These are phyloP conservation scores for Seiridium unicorne DNA, from an alignment of 2,329 filamentous ascomycete species.

Conservation along the genomic window DNA sequence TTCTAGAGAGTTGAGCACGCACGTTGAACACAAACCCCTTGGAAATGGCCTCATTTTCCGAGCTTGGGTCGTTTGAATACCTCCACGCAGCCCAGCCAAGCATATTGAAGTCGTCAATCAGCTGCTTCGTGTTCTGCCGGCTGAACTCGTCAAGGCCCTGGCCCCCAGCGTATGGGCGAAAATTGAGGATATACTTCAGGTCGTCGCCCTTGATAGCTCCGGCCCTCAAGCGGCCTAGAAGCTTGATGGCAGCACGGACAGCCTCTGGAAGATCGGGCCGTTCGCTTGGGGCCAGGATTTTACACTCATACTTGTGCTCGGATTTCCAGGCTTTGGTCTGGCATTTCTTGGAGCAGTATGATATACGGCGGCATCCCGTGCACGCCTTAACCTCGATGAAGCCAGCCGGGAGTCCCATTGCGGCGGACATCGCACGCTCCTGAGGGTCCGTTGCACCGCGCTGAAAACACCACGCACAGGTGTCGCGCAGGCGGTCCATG, in stretches of 20 bases:
- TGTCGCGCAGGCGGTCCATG: conserved; percentile 19
- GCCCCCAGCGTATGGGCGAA: conserved; percentile 16
- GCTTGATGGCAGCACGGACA: conserved; percentile 22
- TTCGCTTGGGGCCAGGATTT: conserved; percentile 19
- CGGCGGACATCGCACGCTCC: conserved; percentile 14
- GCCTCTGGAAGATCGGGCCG: conserved; percentile 16
- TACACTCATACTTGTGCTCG: conserved; percentile 28
- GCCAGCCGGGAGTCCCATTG: conserved; percentile 24
- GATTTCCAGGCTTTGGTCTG: conserved; percentile 26
- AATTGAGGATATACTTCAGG: conserved; percentile 15
- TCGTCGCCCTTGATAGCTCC: conserved; percentile 12
- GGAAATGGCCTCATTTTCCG: conserved; percentile 13
- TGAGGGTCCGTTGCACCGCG: conserved; percentile 18
- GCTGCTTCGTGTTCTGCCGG: conserved; percentile 15
- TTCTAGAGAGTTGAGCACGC: conserved; percentile 4
- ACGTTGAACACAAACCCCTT: conserved; percentile 21
- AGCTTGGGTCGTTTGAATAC: conserved; percentile 17
- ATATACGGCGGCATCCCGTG: conserved; percentile 19
- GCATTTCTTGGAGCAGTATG: conserved; percentile 26
- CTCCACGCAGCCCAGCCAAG: conserved; percentile 20
- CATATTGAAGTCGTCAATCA: conserved; percentile 17
- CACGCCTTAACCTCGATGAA: conserved; percentile 21
- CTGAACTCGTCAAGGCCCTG: conserved; percentile 13
- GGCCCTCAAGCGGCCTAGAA: conserved; percentile 22
- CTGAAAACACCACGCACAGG: conserved; percentile 26